A percentile compares a stretch with the other conserved stretches of the same genome.
These are phyloP conservation scores for Stagonosporopsis chrysanthemi DNA, from an alignment of 2,329 filamentous ascomycete species.

Conservation along the genomic window DNA sequence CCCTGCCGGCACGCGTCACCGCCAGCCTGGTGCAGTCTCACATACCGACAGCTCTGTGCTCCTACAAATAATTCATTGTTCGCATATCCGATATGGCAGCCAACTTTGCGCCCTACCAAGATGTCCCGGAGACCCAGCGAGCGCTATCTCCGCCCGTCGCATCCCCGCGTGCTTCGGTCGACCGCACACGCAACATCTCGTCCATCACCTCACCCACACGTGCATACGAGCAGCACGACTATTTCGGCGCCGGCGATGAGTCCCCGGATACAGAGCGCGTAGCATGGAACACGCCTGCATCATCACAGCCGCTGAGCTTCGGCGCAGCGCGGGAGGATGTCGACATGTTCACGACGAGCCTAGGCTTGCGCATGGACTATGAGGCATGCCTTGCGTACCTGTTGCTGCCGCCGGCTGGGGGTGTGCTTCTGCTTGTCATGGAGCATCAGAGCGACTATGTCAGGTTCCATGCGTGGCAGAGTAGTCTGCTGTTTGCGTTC, in stretches of 20 bases:
- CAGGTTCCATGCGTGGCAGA: constrained; percentile 97
- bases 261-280: constrained; percentile 35
- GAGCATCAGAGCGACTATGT: constrained; percentile 98
- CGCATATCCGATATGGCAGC: constrained; percentile 33
- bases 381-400: constrained; percentile 92
- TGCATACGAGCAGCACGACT: constrained; percentile 52
- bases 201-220: constrained; percentile 42
- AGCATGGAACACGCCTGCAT: constrained; percentile 34
- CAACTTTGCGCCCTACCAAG: constrained; percentile 95
- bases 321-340: constrained; percentile 67
- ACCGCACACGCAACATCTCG: constrained; percentile 42
- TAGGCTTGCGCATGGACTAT: constrained; percentile 85
- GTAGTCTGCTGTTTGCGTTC: constrained; percentile 79
- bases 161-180: constrained; percentile 51
- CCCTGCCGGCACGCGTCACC: constrained; percentile 28
- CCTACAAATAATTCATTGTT: neutral
- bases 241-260: constrained; percentile 37
- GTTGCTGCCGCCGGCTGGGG: constrained; percentile 82
- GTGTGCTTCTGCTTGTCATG: constrained; percentile 80
- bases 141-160: constrained; percentile 74
- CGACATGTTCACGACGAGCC: constrained; percentile 82
- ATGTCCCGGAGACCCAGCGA: constrained; percentile 84
- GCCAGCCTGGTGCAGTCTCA: constrained; percentile 15
- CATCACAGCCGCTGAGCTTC: constrained; percentile 12
- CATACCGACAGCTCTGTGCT: constrained; percentile 1